Conservation (phyloP, 2,329 filamentous ascomycete genomes). For the Leptosphaerulina australis region DNA sequence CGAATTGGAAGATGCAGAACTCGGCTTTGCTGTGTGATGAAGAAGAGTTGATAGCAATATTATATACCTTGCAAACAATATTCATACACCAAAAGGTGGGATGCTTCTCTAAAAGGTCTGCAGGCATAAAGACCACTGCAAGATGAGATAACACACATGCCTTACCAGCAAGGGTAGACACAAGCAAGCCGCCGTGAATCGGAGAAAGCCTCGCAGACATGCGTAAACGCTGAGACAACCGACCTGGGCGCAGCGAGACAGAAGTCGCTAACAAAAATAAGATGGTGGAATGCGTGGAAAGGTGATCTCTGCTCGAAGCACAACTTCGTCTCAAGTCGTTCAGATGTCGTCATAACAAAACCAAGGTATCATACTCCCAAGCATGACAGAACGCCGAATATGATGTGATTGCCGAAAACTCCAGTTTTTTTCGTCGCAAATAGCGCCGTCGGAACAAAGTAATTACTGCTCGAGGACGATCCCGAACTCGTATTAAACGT, state of each 20-base stretch:
- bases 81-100: slow-evolving; percentile 20
- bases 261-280: neutral
- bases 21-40: neutral
- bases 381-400: slow-evolving; percentile 37
- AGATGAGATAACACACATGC: slow-evolving; percentile 3
- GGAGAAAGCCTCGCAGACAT: slow-evolving; percentile 7
- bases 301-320: slow-evolving; percentile 7
- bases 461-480: neutral
- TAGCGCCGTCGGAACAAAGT: neutral
- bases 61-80: slow-evolving; percentile 29
- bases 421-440: slow-evolving; percentile 30
- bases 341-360: slow-evolving; percentile 18
- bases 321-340: slow-evolving; percentile 15
- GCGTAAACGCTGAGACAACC: slow-evolving; percentile 16
- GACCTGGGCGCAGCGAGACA: slow-evolving; percentile 5
- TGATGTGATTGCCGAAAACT: slow-evolving; percentile 33
- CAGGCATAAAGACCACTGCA: slow-evolving; percentile 7
- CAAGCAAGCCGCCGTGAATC: slow-evolving; percentile 9
- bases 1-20: neutral
- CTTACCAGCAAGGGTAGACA: neutral
- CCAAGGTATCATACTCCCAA: slow-evolving; percentile 41
- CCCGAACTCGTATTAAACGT: neutral
- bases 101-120: slow-evolving; percentile 21
- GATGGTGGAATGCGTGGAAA: slow-evolving; percentile 3
- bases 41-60: slow-evolving; percentile 19